Evolutionary conservation across 176 grass and related monocot genomes (phyloP).

Genomic region (Cenchrus americanus): DNA sequence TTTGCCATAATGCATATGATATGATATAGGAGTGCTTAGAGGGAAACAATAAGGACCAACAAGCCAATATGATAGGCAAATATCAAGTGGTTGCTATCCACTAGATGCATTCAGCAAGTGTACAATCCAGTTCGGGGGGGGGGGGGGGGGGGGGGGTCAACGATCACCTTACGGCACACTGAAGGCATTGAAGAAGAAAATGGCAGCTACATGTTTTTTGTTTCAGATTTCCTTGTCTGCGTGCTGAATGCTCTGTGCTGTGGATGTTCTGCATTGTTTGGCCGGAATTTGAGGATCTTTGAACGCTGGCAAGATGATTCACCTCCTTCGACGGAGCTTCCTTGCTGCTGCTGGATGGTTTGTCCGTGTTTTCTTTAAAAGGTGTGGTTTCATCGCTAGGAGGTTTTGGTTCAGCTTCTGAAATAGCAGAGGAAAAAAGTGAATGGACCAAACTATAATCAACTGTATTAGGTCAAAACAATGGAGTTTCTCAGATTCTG

Average conservation of each 20-base stretch:
- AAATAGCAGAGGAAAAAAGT: background rate
- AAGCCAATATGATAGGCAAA: background rate
- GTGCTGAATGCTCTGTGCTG: background rate
- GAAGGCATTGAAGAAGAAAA: background rate
- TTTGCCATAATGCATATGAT: background rate
- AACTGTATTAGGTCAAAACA: background rate
- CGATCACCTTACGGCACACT: background rate
- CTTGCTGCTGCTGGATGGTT: slow-evolving; percentile 27
- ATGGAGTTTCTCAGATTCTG: background rate
- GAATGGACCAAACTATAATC: background rate
- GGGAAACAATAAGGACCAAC: background rate
- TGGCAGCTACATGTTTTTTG: background rate
- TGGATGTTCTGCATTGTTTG: slow-evolving; percentile 20
- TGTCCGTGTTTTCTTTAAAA: slow-evolving; percentile 22
- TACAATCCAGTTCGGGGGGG: background rate
- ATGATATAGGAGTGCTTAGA: background rate
- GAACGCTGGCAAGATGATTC: slow-evolving; percentile 69
- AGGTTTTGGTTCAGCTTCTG: slow-evolving; percentile 46
- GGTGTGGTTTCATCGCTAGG: background rate
- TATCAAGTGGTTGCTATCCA: background rate
- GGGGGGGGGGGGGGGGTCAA: too few species aligned
- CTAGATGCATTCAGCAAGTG: background rate
- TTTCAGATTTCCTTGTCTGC: slow-evolving; percentile 26
- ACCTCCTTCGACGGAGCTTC: slow-evolving; percentile 60
- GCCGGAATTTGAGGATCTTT: slow-evolving; percentile 74